These are phyloP conservation scores for Amaranthus palmeri DNA, from an alignment of 148 eudicot species.

Conservation along the genomic window DNA sequence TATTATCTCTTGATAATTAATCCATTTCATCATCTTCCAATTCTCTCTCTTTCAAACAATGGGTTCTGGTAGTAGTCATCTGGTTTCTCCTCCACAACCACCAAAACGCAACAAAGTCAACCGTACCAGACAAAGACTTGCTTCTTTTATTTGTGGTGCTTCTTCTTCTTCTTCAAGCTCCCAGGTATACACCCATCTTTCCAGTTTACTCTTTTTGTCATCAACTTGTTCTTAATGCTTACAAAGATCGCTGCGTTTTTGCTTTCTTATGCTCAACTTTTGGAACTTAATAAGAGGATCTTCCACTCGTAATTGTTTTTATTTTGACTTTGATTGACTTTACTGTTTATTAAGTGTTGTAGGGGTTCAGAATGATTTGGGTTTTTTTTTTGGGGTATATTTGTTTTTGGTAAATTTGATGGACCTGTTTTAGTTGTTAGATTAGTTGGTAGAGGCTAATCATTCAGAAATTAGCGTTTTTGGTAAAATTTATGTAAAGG, in stretches of 20 bases:
- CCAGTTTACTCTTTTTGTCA: neutral
- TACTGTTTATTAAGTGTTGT: neutral
- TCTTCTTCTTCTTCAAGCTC: slow-evolving; percentile 34
- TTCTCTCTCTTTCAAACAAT: slow-evolving; percentile 16
- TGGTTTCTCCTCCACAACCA: slow-evolving; percentile 27
- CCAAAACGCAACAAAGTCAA: slow-evolving; percentile 29
- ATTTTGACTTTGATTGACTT: neutral
- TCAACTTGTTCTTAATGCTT: neutral
- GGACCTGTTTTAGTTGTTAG: neutral
- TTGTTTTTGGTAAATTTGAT: neutral
- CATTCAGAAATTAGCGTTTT: neutral
- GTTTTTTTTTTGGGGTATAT: neutral
- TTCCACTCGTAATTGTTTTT: neutral
- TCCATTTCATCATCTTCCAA: neutral
- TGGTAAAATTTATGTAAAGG: neutral
- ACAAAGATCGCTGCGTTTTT: slow-evolving; percentile 11
- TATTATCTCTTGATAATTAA: neutral
- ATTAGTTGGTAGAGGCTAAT: neutral
- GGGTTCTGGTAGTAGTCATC: slow-evolving; percentile 60
- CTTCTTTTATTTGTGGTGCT: slow-evolving; percentile 54
- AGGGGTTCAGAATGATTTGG: neutral
- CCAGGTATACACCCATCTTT: slow-evolving; percentile 20
- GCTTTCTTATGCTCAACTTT: neutral
- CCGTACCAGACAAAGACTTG: slow-evolving; percentile 42
- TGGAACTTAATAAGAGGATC: neutral